Evolutionary conservation across 1,284 basidiomycete genomes (phyloP).

Genomic region (Apiotrichum gamsii): DNA sequence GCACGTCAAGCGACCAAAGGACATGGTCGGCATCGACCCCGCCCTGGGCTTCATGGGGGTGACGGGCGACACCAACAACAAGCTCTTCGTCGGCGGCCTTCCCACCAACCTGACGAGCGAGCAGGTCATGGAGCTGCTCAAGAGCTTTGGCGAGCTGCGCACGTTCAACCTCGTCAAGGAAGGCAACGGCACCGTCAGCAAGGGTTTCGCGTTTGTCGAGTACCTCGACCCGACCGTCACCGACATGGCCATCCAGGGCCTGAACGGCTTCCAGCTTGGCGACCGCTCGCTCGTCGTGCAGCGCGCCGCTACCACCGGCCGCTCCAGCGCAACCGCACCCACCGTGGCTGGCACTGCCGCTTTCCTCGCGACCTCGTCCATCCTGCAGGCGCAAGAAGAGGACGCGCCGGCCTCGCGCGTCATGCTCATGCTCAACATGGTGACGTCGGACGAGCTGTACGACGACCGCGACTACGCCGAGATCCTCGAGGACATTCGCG

Average conservation of each 20-base stretch:
- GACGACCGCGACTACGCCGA: slow-evolving; percentile 92
- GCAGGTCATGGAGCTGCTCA: slow-evolving; percentile 94
- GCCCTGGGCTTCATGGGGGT: slow-evolving; percentile 85
- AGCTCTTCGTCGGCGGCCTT: slow-evolving; percentile 93
- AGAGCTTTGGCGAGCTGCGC: slow-evolving; percentile 93
- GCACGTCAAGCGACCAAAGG: slow-evolving; percentile 93
- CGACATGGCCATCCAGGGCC: slow-evolving; percentile 89
- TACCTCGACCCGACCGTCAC: slow-evolving; percentile 85
- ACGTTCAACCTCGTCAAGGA: slow-evolving; percentile 98
- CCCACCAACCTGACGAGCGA: slow-evolving; percentile 94
- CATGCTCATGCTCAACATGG: slow-evolving; percentile 98
- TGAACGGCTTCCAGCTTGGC: slow-evolving; percentile 96
- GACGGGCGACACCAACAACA: slow-evolving; percentile 94
- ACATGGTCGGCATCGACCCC: slow-evolving; percentile 61
- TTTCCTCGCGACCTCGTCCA: slow-evolving; percentile 61
- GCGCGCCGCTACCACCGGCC: slow-evolving; percentile 57
- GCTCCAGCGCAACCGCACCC: slow-evolving; percentile 31
- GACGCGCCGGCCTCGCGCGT: slow-evolving; percentile 61
- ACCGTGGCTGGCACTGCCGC: slow-evolving; percentile 37
- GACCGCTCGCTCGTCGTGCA: slow-evolving; percentile 96
- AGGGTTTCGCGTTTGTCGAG: slow-evolving; percentile 99
- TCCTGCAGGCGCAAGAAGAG: slow-evolving; percentile 58
- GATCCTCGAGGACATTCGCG: slow-evolving; percentile 88
- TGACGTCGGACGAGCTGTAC: slow-evolving; percentile 82
- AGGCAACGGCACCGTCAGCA: slow-evolving; percentile 67